Base-by-base conservation (phyloP, 768 basidiomycete species). In the Tricholomella constricta region DNA sequence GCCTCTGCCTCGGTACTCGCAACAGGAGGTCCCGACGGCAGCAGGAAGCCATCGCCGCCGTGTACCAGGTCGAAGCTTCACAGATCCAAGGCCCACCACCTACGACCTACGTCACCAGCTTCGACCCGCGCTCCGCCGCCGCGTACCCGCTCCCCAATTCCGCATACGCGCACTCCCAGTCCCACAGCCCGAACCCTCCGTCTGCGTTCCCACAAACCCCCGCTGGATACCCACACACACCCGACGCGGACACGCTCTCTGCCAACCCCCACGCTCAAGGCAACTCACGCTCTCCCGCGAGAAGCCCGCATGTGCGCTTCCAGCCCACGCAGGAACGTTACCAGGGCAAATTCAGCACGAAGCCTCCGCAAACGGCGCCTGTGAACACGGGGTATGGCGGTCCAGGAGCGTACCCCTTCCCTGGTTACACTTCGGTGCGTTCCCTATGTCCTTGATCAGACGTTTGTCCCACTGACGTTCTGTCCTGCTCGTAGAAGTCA, bases 391-490 rank as follows among this genome's bases (percentile, higher is more conserved):
- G 49, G 2, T 54, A 38, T 19, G 19, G 45, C 4, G 52, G 51
- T 1, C 47, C 44, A 14, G 49, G 52, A 6, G 56, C 53, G 20
- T 60, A 63, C 49, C 60, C 58, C 10, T 64, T 64, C 48, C 56
- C 58, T 31, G 58, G 62, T 15, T 56, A 64, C 42, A 62, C 60
- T 43, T 54, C 62, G 20, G 62, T 62, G 48, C 52, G 60, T 62
- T 37, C 35, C 23, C 45, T 32, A n/a, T 53, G 52, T 26, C 23
- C 14, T 32, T 45, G 27, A 19, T 38, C 35, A 26, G 23, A 35
- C 40, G 35, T 47, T n/a, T 36, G 38, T 45, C 25, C 22, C 25
- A 36, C 51, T 54, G 25, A 53, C 27, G 29, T 34, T 45, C 27
- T 43, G 27, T 25, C 42, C 14, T 38, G 52, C 6, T 34, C 42